A percentile compares a stretch with the other conserved stretches of the same genome.
Evolutionary conservation across 176 grass and related monocot species (phyloP).

Genomic region (Calamus simplicifolius): DNA sequence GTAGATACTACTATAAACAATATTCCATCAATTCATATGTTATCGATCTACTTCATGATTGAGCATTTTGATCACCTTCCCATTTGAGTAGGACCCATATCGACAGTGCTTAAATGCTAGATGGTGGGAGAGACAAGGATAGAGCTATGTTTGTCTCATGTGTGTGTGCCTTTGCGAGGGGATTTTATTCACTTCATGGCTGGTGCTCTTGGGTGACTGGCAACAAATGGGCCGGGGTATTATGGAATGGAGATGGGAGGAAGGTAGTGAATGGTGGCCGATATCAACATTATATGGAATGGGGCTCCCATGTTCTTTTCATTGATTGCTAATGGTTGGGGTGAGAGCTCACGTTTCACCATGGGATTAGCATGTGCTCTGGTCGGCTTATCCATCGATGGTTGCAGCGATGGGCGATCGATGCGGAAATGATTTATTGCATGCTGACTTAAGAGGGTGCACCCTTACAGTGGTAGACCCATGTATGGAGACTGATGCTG

Average conservation of each 20-base stretch:
- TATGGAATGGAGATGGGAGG: slow-evolving; percentile 6
- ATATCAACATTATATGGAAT: neutral
- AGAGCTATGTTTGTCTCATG: slow-evolving; percentile 30
- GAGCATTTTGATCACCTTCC: slow-evolving; percentile 2
- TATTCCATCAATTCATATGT: slow-evolving; percentile 15
- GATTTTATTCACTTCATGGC: slow-evolving; percentile 11
- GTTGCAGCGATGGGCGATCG: too few relatives aligned
- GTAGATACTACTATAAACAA: slow-evolving; percentile 24
- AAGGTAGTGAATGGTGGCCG: neutral
- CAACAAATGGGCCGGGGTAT: neutral
- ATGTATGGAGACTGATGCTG: neutral
- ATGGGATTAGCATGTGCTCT: neutral
- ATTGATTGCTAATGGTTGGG: slow-evolving; percentile 1
- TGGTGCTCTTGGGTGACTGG: neutral
- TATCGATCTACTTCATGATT: slow-evolving; percentile 12
- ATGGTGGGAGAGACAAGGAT: slow-evolving; percentile 24
- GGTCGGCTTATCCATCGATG: neutral
- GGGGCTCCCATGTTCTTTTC: neutral
- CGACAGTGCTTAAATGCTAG: slow-evolving; percentile 9
- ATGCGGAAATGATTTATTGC: neutral
- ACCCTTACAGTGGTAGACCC: slow-evolving; percentile 1
- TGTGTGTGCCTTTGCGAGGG: slow-evolving; percentile 15
- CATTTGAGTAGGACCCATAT: slow-evolving; percentile 6
- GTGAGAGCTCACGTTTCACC: neutral
- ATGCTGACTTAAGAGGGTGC: neutral